Evolutionary conservation across 2,329 filamentous ascomycete genomes (phyloP).

Genomic region (Diaporthe aspalathi): DNA sequence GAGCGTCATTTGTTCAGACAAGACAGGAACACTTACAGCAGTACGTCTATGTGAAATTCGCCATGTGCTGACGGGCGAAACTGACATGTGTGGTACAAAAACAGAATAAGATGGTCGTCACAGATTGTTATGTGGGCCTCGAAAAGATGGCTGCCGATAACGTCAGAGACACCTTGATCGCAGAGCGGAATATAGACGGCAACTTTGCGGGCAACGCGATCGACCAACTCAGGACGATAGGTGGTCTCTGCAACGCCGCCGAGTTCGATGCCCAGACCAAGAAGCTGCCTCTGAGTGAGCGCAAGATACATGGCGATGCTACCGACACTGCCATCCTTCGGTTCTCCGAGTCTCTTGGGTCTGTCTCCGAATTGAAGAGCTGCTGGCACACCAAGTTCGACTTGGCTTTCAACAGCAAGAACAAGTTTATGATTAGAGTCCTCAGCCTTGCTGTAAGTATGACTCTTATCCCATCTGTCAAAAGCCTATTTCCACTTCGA

Average conservation of each 20-base stretch:
- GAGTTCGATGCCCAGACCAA: constrained; percentile 77
- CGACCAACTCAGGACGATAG: constrained; percentile 69
- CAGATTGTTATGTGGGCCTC: constrained; percentile 71
- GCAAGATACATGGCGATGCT: constrained; percentile 78
- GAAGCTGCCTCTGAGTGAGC: constrained; percentile 67
- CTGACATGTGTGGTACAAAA: not conserved
- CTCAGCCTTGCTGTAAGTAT: constrained; percentile 55
- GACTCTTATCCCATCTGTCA: not conserved
- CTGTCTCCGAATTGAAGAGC: constrained; percentile 68
- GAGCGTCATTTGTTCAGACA: constrained; percentile 80
- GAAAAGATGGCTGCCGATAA: constrained; percentile 62
- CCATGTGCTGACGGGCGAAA: not conserved
- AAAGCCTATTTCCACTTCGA: no score
- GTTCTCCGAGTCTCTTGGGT: constrained; percentile 74
- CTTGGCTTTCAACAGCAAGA: constrained; percentile 83
- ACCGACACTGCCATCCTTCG: constrained; percentile 81
- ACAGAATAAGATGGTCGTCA: constrained; percentile 78
- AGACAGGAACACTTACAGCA: constrained; percentile 77
- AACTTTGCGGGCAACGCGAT: constrained; percentile 56
- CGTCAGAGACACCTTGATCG: constrained; percentile 55
- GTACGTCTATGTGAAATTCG: constrained; percentile 45
- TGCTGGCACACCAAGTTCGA: constrained; percentile 76
- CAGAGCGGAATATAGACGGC: constrained; percentile 43
- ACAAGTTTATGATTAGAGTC: constrained; percentile 82
- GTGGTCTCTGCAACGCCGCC: constrained; percentile 78